phyloP scores from a whole-genome alignment of 139 green algal species.

The Haematococcus sp. region DNA sequence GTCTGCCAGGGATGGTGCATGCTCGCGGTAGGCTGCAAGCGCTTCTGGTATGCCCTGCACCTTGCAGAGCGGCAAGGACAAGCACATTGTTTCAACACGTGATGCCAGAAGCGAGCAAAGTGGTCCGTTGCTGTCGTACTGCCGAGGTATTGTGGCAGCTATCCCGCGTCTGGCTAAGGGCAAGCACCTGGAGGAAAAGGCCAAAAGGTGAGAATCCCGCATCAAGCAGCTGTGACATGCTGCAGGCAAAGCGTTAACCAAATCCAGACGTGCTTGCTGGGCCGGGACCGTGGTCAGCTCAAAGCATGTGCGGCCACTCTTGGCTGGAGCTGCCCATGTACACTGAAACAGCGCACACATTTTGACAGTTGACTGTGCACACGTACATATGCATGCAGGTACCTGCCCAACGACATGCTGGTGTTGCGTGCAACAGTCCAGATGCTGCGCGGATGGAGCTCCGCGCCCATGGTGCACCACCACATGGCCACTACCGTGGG shows the following conservation, averaged over 20 bases:
- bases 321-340: too few species aligned
- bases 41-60: too few species aligned
- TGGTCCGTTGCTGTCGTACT: constrained; percentile 1
- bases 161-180: constrained; percentile 41
- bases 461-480: constrained; percentile 15
- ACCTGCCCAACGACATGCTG: constrained; percentile 37
- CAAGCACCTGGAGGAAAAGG: constrained; percentile 30
- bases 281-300: too few species aligned
- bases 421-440: constrained; percentile 41
- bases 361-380: too few species aligned
- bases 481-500: not conserved
- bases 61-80: constrained; percentile 22
- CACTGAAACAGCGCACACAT: too few species aligned
- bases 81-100: constrained; percentile 22
- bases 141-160: constrained; percentile 36
- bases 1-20: too few species aligned
- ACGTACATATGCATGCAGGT: constrained; percentile 20
- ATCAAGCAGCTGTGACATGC: too few species aligned
- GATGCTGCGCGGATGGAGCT: constrained; percentile 41
- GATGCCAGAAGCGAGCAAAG: not conserved
- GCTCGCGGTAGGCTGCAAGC: too few species aligned
- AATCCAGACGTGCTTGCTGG: too few species aligned
- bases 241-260: too few species aligned
- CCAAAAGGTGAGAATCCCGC: constrained; percentile 16
- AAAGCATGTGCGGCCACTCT: too few species aligned